phyloP scores from a whole-genome alignment of 2,329 filamentous ascomycete genomes.

The Aspergillus costaricaensis region DNA sequence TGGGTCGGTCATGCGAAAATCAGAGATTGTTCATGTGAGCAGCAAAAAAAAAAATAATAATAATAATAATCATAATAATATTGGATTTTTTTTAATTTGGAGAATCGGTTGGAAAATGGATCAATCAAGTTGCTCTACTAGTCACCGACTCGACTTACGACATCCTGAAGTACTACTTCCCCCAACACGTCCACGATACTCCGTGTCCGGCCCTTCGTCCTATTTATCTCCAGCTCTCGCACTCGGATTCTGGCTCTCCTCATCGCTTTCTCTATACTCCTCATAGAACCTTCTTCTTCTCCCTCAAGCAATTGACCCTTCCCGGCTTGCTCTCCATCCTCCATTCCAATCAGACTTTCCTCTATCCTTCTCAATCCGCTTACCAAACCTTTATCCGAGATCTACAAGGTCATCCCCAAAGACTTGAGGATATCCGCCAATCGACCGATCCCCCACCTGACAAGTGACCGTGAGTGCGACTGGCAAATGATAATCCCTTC shows the following conservation, averaged over 20 bases:
- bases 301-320: not conserved
- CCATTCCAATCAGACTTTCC: not conserved
- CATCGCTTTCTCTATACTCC: not conserved
- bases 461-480: conserved; percentile 16
- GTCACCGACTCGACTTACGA: conserved; percentile 1
- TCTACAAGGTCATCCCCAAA: not conserved
- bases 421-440: not conserved
- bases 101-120: not conserved
- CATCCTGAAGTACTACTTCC: not conserved
- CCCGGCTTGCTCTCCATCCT: not conserved
- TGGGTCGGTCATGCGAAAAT: conserved; percentile 17
- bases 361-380: not conserved
- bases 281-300: not conserved
- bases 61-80: conserved; percentile 4
- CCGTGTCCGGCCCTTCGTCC: not conserved
- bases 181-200: not conserved
- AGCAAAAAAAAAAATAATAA: conserved; percentile 27
- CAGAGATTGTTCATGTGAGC: conserved; percentile 36
- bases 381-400: not conserved
- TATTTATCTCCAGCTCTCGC: conserved; percentile 5
- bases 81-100: not conserved
- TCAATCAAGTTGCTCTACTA: conserved; percentile 4
- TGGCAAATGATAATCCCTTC: conserved; percentile 10
- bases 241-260: not conserved
- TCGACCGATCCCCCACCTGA: conserved; percentile 14